Percentiles rank a stretch among this genome's conserved stretches.
Evolutionary conservation across 176 grass and related monocot genomes (phyloP).

Genomic region (Typha latifolia): DNA sequence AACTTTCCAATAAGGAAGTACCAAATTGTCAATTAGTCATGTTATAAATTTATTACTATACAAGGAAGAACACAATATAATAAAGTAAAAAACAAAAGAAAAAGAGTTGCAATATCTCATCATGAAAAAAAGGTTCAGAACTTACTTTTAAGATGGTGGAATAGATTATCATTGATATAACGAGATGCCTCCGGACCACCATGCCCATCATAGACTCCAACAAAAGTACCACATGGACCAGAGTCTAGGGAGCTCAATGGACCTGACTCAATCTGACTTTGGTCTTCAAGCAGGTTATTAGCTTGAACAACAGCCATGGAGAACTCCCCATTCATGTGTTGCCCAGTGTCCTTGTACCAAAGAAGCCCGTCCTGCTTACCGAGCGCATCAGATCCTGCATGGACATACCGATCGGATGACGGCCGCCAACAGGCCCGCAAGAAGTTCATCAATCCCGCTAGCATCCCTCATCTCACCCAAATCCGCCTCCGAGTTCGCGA

Average conservation of each 20-base stretch:
- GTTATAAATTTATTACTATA: too few species aligned
- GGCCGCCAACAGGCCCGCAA: slow-evolving; percentile 18
- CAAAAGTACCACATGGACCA: slow-evolving; percentile 18
- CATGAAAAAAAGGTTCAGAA: not conserved
- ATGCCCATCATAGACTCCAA: slow-evolving; percentile 24
- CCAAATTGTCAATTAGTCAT: too few species aligned
- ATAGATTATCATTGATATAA: slow-evolving; percentile 23
- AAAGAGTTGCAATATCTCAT: not conserved
- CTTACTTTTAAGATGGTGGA: slow-evolving; percentile 20
- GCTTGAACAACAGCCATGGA: slow-evolving; percentile 29
- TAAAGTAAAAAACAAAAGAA: too few species aligned
- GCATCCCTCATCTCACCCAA: slow-evolving; percentile 29
- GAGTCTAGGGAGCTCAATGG: slow-evolving; percentile 16
- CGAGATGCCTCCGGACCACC: slow-evolving; percentile 21
- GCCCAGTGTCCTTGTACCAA: slow-evolving; percentile 25
- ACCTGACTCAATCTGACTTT: slow-evolving; percentile 21
- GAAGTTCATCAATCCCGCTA: slow-evolving; percentile 16
- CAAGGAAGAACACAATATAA: too few species aligned
- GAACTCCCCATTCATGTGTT: slow-evolving; percentile 21
- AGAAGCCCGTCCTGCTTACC: slow-evolving; percentile 27
- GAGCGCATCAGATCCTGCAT: not conserved
- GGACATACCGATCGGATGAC: slow-evolving; percentile 3
- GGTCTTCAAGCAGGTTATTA: slow-evolving; percentile 25
- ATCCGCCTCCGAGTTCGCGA: slow-evolving; percentile 6
- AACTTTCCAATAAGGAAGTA: too few species aligned